Conservation (phyloP, 2,329 filamentous ascomycete genomes). For the Diaporthe ilicicola region DNA sequence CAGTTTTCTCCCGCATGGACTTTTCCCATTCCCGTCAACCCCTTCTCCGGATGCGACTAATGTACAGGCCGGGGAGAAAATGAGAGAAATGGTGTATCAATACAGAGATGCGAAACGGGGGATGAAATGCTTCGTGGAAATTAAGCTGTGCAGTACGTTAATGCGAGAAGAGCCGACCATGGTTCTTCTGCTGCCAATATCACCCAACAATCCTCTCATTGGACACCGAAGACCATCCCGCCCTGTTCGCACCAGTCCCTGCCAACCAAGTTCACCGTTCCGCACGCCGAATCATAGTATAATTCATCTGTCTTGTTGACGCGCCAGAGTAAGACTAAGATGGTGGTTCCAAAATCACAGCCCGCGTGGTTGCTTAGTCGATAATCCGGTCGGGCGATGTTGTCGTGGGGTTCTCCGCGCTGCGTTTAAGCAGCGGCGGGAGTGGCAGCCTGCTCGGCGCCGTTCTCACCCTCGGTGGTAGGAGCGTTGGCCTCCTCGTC, state of each 20-base stretch:
- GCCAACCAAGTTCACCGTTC: constrained; percentile 37
- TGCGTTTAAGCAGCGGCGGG: constrained; percentile 43
- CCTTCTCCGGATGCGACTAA: constrained; percentile 43
- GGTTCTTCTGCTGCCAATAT: constrained; percentile 41
- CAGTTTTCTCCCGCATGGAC: constrained; percentile 28
- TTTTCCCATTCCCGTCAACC: constrained; percentile 33
- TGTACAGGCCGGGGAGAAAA: constrained; percentile 46
- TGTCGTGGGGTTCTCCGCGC: background rate
- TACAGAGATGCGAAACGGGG: constrained; percentile 39
- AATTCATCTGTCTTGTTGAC: constrained; percentile 24
- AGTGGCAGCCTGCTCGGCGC: constrained; percentile 47
- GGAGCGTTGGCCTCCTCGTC: constrained; percentile 79
- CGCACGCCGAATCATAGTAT: constrained; percentile 37
- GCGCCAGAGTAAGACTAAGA: constrained; percentile 34
- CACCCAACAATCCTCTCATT: constrained; percentile 33
- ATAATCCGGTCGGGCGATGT: constrained; percentile 16
- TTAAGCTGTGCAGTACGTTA: constrained; percentile 40
- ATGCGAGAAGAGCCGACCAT: constrained; percentile 44
- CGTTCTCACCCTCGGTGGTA: constrained; percentile 51
- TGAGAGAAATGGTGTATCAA: constrained; percentile 46
- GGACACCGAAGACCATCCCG: constrained; percentile 33
- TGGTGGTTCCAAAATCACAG: constrained; percentile 22
- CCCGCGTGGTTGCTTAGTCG: constrained; percentile 17
- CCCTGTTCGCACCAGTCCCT: constrained; percentile 21
- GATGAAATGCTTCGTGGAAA: constrained; percentile 36